Evolutionary conservation across 805 yeast species (phyloP), one percentile per base, ranked within the genome.

Genomic region (Jamesozyma spencerorum): DNA sequence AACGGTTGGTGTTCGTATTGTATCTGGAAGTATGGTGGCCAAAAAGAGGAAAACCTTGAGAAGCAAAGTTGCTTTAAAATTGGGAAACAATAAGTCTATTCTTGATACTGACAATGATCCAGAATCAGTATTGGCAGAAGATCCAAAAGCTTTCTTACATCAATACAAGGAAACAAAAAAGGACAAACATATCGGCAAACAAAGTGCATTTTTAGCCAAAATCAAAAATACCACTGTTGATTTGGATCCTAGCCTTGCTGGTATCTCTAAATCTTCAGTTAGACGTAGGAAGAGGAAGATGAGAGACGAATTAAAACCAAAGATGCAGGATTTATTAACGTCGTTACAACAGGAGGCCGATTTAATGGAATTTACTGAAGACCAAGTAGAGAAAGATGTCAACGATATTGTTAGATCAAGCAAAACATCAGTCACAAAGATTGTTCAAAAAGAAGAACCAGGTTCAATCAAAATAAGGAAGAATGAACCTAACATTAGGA

Each of bases 281-380:
- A 70, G 85, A 54, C 70, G 80, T 58, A 70, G 85, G 48, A 79
- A 79, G 50, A 75, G 84, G 47, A 74, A 70, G 50, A 66, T 69
- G 37, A 74, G 72, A 50, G 82, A 81, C 42, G 75, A 79, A 48
- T 63, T 84, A 44, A 74, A 74, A 50, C 85, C 88, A 4, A 72
- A 77, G 51, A 70, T 83, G 74, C 67, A 70, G 39, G 92, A 83
- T 48, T 60, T 83, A 34, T 63, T 78, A 40, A 65, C 65, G 22
- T 75, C 74, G 14, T 64, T 83, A 38, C 71, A 68, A 18, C 60
- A 60, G 18, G 66, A 53, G 26, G 56, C 43, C 14, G 59, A 48
- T 45, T 36, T 54, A 28, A 43, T 43, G 35, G 49, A 49, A 39
- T 26, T 37, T 5, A 42, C 47, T 12, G 22, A 15, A 18, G 41